A percentile compares a stretch with the other conserved stretches of the same genome.
phyloP scores from a whole-genome alignment of 805 yeast genomes.

The Spathaspora sp. region DNA sequence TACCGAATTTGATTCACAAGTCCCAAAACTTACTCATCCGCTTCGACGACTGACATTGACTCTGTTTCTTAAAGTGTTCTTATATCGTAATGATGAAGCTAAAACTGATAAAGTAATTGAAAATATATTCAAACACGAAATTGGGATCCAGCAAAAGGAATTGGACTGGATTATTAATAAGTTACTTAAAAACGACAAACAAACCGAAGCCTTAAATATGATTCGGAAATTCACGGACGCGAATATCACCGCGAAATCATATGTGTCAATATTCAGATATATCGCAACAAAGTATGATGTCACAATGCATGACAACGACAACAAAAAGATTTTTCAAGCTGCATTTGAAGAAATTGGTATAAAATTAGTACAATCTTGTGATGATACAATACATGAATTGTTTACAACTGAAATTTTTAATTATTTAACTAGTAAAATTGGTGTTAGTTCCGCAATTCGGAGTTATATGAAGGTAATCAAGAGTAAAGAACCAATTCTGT shows the following conservation, averaged over 20 bases:
- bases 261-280: conserved; percentile 18
- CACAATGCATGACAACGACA: not conserved
- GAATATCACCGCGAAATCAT: conserved; percentile 21
- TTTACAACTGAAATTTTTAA: conserved; percentile 17
- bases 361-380: not conserved
- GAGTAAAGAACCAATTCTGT: not conserved
- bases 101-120: conserved; percentile 28
- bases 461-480: not conserved
- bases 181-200: conserved; percentile 20
- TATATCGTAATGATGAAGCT: conserved; percentile 20
- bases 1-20: conserved; percentile 15
- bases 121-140: conserved; percentile 24
- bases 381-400: conserved; percentile 2
- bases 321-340: not conserved
- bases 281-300: conserved; percentile 1
- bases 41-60: conserved; percentile 30
- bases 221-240: conserved; percentile 12
- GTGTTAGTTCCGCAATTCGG: not conserved
- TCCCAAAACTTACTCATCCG: conserved; percentile 24
- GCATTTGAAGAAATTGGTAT: not conserved
- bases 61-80: conserved; percentile 27
- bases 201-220: conserved; percentile 23
- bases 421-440: conserved; percentile 2
- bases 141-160: conserved; percentile 24
- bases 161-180: conserved; percentile 23